These are phyloP conservation scores for Phalaenopsis equestris DNA, from an alignment of 106 monocot species.

Conservation along the genomic window DNA sequence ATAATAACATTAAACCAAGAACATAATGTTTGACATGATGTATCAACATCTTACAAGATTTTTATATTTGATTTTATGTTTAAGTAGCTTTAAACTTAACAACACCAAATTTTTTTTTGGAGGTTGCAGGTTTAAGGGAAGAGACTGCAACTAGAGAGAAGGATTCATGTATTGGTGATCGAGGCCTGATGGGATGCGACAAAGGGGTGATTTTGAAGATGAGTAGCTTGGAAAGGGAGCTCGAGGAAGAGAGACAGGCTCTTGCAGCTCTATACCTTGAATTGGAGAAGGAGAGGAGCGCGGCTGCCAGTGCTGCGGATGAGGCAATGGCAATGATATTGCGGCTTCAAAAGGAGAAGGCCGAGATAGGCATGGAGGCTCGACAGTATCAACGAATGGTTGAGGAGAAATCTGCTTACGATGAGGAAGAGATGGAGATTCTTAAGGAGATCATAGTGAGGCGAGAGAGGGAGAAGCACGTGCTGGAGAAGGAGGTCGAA, in stretches of 20 bases:
- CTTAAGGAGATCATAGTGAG: slow-evolving; percentile 83
- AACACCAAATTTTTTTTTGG: neutral
- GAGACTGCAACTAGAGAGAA: neutral
- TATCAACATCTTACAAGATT: neutral
- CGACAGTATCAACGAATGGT: slow-evolving; percentile 68
- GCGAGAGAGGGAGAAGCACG: slow-evolving; percentile 62
- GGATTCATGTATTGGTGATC: neutral
- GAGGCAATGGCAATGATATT: slow-evolving; percentile 98
- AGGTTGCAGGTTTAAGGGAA: neutral
- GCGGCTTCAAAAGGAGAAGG: slow-evolving; percentile 87
- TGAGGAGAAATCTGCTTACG: slow-evolving; percentile 75
- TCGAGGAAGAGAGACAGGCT: slow-evolving; percentile 48
- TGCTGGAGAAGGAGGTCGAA: slow-evolving; percentile 66
- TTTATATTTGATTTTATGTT: neutral
- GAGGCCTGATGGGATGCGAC: slow-evolving; percentile 4
- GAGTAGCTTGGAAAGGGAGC: slow-evolving; percentile 37
- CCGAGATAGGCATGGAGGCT: slow-evolving; percentile 71
- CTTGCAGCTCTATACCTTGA: slow-evolving; percentile 52
- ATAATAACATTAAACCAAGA: neutral
- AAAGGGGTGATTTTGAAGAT: slow-evolving; percentile 2
- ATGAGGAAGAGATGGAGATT: slow-evolving; percentile 80
- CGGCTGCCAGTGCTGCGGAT: slow-evolving; percentile 74
- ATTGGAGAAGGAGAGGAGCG: slow-evolving; percentile 89
- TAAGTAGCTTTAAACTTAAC: neutral
- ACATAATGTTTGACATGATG: neutral